phyloP scores from a whole-genome alignment of 805 yeast species.

The Wickerhamomyces kurtzmanii region DNA sequence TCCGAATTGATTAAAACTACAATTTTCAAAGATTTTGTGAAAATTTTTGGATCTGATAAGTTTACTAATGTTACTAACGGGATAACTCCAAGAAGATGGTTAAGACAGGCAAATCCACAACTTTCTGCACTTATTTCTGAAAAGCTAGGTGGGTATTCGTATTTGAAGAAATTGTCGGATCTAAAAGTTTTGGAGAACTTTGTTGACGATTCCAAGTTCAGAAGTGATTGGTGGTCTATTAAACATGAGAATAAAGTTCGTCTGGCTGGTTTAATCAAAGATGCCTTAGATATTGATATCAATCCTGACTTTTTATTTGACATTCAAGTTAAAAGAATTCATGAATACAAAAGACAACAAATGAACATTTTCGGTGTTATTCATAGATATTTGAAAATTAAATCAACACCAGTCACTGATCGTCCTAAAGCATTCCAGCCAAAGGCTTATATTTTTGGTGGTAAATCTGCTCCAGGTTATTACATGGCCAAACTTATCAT shows the following conservation, averaged over 20 bases:
- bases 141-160: conserved; percentile 61
- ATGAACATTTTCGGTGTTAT: conserved; percentile 85
- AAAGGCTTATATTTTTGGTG: conserved; percentile 80
- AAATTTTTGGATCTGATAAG: conserved; percentile 69
- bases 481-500: conserved; percentile 90
- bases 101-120: conserved; percentile 84
- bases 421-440: conserved; percentile 52
- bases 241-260: conserved; percentile 61
- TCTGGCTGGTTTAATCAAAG: conserved; percentile 58
- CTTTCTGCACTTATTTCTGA: conserved; percentile 65
- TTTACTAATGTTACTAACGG: conserved; percentile 93
- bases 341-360: conserved; percentile 94
- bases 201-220: conserved; percentile 62
- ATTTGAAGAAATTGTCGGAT: conserved; percentile 54
- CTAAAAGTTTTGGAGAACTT: conserved; percentile 59
- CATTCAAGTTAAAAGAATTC: conserved; percentile 89
- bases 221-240: conserved; percentile 58
- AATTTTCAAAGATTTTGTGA: conserved; percentile 83
- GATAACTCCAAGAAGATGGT: conserved; percentile 94
- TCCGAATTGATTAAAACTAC: conserved; percentile 86
- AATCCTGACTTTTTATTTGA: conserved; percentile 76
- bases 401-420: conserved; percentile 54
- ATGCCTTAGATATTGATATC: conserved; percentile 42
- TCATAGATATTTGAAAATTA: conserved; percentile 70
- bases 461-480: conserved; percentile 97